These are phyloP conservation scores for Fomitopsis betulina DNA, from an alignment of 1,284 basidiomycete species.

Conservation along the genomic window DNA sequence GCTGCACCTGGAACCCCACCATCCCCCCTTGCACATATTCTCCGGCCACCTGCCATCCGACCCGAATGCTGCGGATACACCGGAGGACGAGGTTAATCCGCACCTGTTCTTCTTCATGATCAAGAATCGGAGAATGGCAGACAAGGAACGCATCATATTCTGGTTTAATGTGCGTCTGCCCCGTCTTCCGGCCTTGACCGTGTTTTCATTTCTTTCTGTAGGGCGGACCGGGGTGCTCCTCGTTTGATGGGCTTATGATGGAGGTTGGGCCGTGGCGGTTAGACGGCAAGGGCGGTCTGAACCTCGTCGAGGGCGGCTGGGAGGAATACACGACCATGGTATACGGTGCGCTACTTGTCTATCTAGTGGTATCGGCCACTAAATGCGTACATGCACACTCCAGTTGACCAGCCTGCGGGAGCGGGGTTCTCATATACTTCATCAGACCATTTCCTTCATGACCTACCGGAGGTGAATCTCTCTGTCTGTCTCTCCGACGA, in stretches of 20 bases:
- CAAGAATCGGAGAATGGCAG: constrained; percentile 83
- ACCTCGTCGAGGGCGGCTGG: constrained; percentile 88
- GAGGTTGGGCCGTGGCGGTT: constrained; percentile 91
- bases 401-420: constrained; percentile 96
- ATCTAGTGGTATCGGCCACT: not conserved
- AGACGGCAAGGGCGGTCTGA: constrained; percentile 77
- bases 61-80: constrained; percentile 49
- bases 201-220: constrained; percentile 26
- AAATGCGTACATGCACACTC: not conserved
- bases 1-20: constrained; percentile 63
- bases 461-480: constrained; percentile 60
- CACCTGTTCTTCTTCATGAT: constrained; percentile 91
- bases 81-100: constrained; percentile 57
- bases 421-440: constrained; percentile 91
- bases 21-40: constrained; percentile 77
- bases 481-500: not conserved
- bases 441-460: constrained; percentile 82
- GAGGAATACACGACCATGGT: constrained; percentile 98
- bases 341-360: constrained; percentile 57
- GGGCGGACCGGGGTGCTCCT: constrained; percentile 96
- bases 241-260: constrained; percentile 98
- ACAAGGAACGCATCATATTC: constrained; percentile 86
- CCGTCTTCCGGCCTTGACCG: not conserved
- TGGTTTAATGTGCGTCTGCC: constrained; percentile 85
- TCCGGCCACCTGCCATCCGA: constrained; percentile 82